Percentiles rank a stretch among this genome's conserved stretches.
These are phyloP conservation scores for Pharus latifolius DNA, from an alignment of 176 grass and related monocot species.

Conservation along the genomic window DNA sequence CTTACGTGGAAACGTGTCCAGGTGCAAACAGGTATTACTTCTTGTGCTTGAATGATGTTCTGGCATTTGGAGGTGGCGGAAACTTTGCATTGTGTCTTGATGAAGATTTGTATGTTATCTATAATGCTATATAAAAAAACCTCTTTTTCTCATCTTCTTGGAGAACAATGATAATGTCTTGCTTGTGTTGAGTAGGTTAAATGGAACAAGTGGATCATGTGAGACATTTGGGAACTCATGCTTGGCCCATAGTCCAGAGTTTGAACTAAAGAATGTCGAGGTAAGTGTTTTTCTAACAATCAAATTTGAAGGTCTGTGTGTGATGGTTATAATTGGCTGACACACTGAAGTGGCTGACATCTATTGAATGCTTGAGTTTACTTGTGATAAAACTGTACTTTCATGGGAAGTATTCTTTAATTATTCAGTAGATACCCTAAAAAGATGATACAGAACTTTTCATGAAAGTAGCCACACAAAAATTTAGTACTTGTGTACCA, in stretches of 20 bases:
- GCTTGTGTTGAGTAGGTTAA: slow-evolving; percentile 48
- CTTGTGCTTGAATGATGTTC: slow-evolving; percentile 72
- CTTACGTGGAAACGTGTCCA: slow-evolving; percentile 16
- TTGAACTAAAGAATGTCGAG: slow-evolving; percentile 72
- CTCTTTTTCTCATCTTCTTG: neutral
- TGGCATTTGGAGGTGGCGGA: slow-evolving; percentile 85
- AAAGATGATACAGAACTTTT: too few relatives aligned
- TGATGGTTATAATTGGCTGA: neutral
- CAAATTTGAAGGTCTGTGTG: neutral
- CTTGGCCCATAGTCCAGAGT: slow-evolving; percentile 68
- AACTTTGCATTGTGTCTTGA: slow-evolving; percentile 65
- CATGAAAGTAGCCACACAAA: too few relatives aligned
- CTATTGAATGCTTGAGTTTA: neutral
- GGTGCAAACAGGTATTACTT: slow-evolving; percentile 87
- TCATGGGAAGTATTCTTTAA: too few relatives aligned
- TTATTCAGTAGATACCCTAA: too few relatives aligned
- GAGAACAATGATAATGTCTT: slow-evolving; percentile 4
- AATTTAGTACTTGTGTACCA: too few relatives aligned
- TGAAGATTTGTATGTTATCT: slow-evolving; percentile 80
- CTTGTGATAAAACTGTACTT: neutral
- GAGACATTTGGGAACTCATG: slow-evolving; percentile 87
- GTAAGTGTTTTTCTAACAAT: slow-evolving; percentile 11
- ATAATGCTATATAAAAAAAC: neutral
- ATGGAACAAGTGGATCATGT: slow-evolving; percentile 71
- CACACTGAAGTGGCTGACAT: neutral